Base-by-base conservation (phyloP, 495 filamentous ascomycete species). In the Thozetella sp. region DNA sequence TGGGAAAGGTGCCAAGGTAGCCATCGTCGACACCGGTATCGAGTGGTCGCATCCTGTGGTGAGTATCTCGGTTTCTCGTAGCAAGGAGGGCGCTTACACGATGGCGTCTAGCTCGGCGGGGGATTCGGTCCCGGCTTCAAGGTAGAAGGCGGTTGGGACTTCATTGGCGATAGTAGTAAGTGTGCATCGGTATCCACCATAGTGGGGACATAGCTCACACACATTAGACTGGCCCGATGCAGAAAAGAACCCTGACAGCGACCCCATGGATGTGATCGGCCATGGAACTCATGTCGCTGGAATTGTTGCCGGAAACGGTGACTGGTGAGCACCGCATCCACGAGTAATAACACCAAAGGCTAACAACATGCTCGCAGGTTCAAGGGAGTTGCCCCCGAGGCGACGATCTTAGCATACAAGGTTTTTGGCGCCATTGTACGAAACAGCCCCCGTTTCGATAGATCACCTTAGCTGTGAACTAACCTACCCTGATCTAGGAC, bases 341-440 rank as follows among this genome's bases (percentile, higher is more conserved):
- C 43, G 53, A 20, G 53, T 19, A 13, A n/a, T 22, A 17, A 19
- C 34, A 30, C 13, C 23, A 25, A 55, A 15, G 27, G 24, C 4
- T 13, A 23, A 11, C 59, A 22, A 63, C 19, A 59, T 30, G 48
- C 56, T 15, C 59, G 57, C 45, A 62, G 67, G 27, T 80, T 80
- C 57, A 67, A 70, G 10, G 77, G 78, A 20, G 78, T 82, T 40
- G 79, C 78, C 11, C 79, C 78, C 3, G 73, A 77, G 57, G 77
- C 75, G 20, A 80, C 71, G 12, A 51, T 82, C 13, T 67, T 68
- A 22, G 64, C 67, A 2, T 82, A 80, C 50, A 79, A 78, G 51
- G 71, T 80, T 50, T 71, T 77, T 53, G 68, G 72, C 40, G 63
- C 57, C 40, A 20, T 20, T 26, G 58, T 57, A 56, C 26, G 53